Evolutionary conservation across 2,329 filamentous ascomycete species (phyloP), one percentile per base, ranked within the genome.

Genomic region (Colletotrichum zoysiae): DNA sequence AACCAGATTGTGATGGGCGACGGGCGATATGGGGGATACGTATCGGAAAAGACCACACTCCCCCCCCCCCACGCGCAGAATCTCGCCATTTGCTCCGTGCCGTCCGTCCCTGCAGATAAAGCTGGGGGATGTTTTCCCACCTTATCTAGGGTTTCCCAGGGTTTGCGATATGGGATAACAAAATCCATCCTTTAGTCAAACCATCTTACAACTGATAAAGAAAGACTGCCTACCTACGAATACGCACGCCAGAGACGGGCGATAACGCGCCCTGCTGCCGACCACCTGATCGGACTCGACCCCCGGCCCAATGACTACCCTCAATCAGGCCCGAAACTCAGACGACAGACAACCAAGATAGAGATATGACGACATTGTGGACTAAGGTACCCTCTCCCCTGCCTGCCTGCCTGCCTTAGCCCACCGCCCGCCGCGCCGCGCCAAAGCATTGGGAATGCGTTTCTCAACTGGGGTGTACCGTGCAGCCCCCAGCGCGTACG

Each of bases 291-390:
- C 46, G 57, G 40, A 51, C 65, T 44, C 42, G 26, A 16, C n/a
- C 12, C 59, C 23, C 38, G 18, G 46, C 7, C 69, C 38, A 71
- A 64, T 63, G 20, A 38, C 23, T n/a, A 14, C 23, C 44, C 40
- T 38, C 67, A 56, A 51, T n/a, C 65, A n/a, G 33, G 14, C 26
- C 12, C 23, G 33, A 33, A 12, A 26, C 2, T 44, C 30, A 30
- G 30, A 30, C 30, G 30, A 30, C 30, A 30, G 30, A 30, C 30
- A 46, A 57, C 69, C 65, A 71, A 63, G 23, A 46, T 44, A 57
- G 35, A 35, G 16, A 63, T 38, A 71, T 71, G 69, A 71, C 69
- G 69, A 71, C 65, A 71, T 71, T 71, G 65, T 65, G 69, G 69
- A 71, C 63, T n/a, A n/a, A n/a, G n/a, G 64, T 59, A 46, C 68